These are phyloP conservation scores for Antrodiella citrinella DNA, from an alignment of 768 basidiomycete genomes.

Conservation along the genomic window DNA sequence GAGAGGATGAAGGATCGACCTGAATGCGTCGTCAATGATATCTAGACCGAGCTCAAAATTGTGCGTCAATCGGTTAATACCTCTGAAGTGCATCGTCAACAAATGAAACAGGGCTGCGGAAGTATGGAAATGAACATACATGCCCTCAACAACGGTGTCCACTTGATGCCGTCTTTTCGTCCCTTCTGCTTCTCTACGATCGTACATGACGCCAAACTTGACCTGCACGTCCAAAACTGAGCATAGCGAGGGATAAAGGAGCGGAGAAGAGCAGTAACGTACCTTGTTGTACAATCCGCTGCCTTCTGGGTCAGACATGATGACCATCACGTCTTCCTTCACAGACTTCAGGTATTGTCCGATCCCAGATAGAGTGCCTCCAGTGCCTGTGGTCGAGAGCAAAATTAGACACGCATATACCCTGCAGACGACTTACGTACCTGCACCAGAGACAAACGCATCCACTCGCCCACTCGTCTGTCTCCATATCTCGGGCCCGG, in stretches of 20 bases:
- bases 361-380: conserved; percentile 87
- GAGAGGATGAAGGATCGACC: conserved; percentile 39
- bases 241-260: neutral
- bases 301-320: conserved; percentile 87
- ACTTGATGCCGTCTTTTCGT: conserved; percentile 90
- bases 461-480: conserved; percentile 79
- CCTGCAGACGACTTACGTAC: too few species aligned
- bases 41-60: conserved; percentile 84
- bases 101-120: neutral
- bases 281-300: conserved; percentile 95
- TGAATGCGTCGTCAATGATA: conserved; percentile 83
- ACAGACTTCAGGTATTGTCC: conserved; percentile 75
- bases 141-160: conserved; percentile 93
- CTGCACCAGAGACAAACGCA: conserved; percentile 88
- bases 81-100: conserved; percentile 35
- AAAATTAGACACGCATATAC: neutral
- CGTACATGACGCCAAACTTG: conserved; percentile 92
- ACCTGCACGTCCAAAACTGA: conserved; percentile 35
- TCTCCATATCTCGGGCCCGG: conserved; percentile 92
- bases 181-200: conserved; percentile 87
- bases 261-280: neutral
- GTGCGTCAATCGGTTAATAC: conserved; percentile 87
- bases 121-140: conserved; percentile 36
- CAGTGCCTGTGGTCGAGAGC: conserved; percentile 54
- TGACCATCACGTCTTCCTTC: conserved; percentile 57